These are phyloP conservation scores for Umbelopsis ramanniana DNA, from an alignment of 192 early-diverging fungal genomes.

Conservation along the genomic window DNA sequence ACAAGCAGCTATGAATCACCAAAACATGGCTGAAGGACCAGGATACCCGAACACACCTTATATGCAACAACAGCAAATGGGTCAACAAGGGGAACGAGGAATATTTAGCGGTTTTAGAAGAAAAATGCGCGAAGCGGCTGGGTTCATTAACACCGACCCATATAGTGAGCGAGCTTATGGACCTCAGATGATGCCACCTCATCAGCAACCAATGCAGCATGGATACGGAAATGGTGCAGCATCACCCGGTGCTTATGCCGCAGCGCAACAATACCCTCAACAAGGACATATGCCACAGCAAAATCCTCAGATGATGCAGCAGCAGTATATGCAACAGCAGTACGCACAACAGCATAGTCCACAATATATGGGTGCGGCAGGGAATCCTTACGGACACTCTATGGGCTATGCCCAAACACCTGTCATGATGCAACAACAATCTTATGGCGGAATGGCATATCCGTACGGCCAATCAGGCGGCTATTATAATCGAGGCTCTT, in stretches of 20 bases:
- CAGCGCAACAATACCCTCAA: constrained; percentile 2
- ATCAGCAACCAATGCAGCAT: neutral
- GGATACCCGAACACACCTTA: constrained; percentile 9
- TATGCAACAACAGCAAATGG: constrained; percentile 15
- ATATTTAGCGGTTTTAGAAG: constrained; percentile 17
- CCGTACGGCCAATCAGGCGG: neutral
- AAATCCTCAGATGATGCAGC: constrained; percentile 17
- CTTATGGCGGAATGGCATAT: constrained; percentile 17
- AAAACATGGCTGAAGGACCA: neutral
- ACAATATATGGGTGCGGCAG: neutral
- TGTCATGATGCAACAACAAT: constrained; percentile 8
- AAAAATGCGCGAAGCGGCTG: constrained; percentile 14
- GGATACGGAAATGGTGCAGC: constrained; percentile 11
- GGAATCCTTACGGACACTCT: neutral
- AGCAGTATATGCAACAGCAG: constrained; percentile 17
- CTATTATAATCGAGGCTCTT: constrained; percentile 18
- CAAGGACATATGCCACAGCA: constrained; percentile 3
- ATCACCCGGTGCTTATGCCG: neutral
- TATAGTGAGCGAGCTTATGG: constrained; percentile 15
- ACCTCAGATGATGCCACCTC: constrained; percentile 13
- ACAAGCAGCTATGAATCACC: neutral
- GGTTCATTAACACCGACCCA: constrained; percentile 8
- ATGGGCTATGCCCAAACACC: constrained; percentile 5
- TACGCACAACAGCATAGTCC: neutral
- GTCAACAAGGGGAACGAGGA: neutral